phyloP scores from a whole-genome alignment of 345 rosid genomes.

The Eucalyptus sp. region DNA sequence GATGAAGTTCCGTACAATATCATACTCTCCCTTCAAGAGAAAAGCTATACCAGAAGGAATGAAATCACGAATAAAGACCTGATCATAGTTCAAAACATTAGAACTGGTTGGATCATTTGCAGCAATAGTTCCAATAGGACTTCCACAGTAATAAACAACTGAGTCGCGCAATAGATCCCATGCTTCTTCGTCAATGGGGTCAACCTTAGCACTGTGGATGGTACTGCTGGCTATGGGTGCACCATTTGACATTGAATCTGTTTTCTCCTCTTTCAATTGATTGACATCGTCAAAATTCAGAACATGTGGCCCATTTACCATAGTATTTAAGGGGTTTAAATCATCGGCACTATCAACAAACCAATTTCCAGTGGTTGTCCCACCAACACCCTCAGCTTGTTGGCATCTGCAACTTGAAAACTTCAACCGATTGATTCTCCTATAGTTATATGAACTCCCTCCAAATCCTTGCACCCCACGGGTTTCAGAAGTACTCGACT shows the following conservation, averaged over 20 bases:
- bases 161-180: conserved; percentile 74
- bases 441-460: neutral
- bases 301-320: neutral
- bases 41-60: conserved; percentile 45
- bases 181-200: conserved; percentile 70
- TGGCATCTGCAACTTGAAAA: conserved; percentile 30
- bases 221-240: neutral
- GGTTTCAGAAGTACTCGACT: neutral
- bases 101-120: conserved; percentile 75
- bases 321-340: conserved; percentile 21
- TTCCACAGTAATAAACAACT: conserved; percentile 62
- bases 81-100: conserved; percentile 42
- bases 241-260: conserved; percentile 14
- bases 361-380: conserved; percentile 12
- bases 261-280: conserved; percentile 16
- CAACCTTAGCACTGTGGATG: conserved; percentile 5
- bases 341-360: conserved; percentile 27
- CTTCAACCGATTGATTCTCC: conserved; percentile 1
- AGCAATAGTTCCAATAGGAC: conserved; percentile 87
- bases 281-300: conserved; percentile 23
- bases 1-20: conserved; percentile 36
- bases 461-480: neutral
- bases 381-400: conserved; percentile 21
- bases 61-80: conserved; percentile 42
- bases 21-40: conserved; percentile 48